Conservation (phyloP, 1,284 basidiomycete species). For the Sporisorium reilianum region DNA sequence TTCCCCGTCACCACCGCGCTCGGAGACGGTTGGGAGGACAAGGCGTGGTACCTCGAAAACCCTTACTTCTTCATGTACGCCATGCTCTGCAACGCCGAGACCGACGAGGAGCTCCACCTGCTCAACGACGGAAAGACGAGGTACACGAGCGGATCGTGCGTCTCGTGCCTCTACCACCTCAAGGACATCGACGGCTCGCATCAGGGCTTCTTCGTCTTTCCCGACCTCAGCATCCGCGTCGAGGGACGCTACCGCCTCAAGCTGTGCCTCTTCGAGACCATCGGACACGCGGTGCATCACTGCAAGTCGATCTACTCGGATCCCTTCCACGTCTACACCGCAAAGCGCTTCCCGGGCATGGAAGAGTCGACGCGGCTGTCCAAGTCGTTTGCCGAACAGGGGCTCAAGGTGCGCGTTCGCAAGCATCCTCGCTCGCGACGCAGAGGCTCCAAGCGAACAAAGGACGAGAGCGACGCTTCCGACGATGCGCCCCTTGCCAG, state of each 20-base stretch:
- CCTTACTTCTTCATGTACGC: slow-evolving; percentile 67
- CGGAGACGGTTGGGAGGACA: slow-evolving; percentile 66
- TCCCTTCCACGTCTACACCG: slow-evolving; percentile 64
- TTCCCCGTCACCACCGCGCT: slow-evolving; percentile 54
- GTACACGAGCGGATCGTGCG: slow-evolving; percentile 88
- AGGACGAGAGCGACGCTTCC: slow-evolving; percentile 49
- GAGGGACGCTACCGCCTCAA: slow-evolving; percentile 90
- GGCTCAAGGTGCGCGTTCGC: slow-evolving; percentile 66
- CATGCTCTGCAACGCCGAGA: slow-evolving; percentile 64
- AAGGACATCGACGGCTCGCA: slow-evolving; percentile 85
- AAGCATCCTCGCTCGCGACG: slow-evolving; percentile 59
- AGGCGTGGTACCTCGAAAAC: slow-evolving; percentile 67
- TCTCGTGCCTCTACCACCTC: slow-evolving; percentile 92
- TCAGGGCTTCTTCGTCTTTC: slow-evolving; percentile 75
- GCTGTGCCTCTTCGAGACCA: slow-evolving; percentile 84
- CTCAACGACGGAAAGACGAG: slow-evolving; percentile 91
- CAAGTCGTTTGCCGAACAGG: slow-evolving; percentile 63
- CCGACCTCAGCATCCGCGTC: slow-evolving; percentile 74
- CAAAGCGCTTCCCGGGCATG: slow-evolving; percentile 66
- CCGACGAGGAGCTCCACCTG: slow-evolving; percentile 89
- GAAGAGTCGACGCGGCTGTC: slow-evolving; percentile 63
- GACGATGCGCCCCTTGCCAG: slow-evolving; percentile 24
- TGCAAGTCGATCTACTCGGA: slow-evolving; percentile 65
- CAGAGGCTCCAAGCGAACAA: slow-evolving; percentile 38
- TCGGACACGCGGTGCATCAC: slow-evolving; percentile 72